A percentile compares a stretch with the other conserved stretches of the same genome.
phyloP scores from a whole-genome alignment of 306 rosid genomes.

The Cajanus cajan region DNA sequence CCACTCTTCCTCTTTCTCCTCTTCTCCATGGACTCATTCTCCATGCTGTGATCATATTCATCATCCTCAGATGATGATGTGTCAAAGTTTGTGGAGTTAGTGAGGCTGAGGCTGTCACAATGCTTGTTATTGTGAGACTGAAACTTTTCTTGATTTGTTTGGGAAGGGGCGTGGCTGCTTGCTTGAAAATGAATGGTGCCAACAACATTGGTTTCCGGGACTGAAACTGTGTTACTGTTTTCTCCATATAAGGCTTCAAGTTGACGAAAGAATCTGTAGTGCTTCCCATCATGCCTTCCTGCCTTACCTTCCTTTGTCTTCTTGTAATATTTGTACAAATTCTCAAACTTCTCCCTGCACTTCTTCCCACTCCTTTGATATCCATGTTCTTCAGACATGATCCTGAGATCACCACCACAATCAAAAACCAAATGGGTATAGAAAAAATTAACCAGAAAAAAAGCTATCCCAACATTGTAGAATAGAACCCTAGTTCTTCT shows the following conservation, averaged over 20 bases:
- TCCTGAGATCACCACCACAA: slow-evolving; percentile 43
- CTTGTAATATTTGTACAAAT: slow-evolving; percentile 94
- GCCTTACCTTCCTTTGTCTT: slow-evolving; percentile 95
- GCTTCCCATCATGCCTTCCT: slow-evolving; percentile 96
- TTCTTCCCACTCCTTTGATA: slow-evolving; percentile 98
- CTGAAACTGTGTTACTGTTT: slow-evolving; percentile 45
- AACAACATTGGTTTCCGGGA: slow-evolving; percentile 51
- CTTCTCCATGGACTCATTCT: slow-evolving; percentile 40
- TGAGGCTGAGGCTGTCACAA: slow-evolving; percentile 64
- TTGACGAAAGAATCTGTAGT: slow-evolving; percentile 95
- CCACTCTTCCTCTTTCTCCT: slow-evolving; percentile 50
- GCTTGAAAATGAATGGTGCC: slow-evolving; percentile 34
- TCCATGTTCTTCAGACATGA: slow-evolving; percentile 88
- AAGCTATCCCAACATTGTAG: background rate
- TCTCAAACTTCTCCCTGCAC: slow-evolving; percentile 96
- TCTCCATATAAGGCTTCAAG: slow-evolving; percentile 97
- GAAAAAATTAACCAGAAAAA: background rate
- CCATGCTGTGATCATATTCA: slow-evolving; percentile 34
- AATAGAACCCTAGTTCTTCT: slow-evolving; percentile 44
- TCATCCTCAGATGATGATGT: slow-evolving; percentile 68
- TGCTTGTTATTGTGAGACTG: slow-evolving; percentile 35
- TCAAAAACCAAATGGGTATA: background rate
- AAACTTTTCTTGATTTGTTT: slow-evolving; percentile 40
- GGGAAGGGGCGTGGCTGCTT: slow-evolving; percentile 27
- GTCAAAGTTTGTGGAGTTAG: slow-evolving; percentile 70